Evolutionary conservation across 495 filamentous ascomycete genomes (phyloP).

Genomic region (Lasiosphaeria ovina): DNA sequence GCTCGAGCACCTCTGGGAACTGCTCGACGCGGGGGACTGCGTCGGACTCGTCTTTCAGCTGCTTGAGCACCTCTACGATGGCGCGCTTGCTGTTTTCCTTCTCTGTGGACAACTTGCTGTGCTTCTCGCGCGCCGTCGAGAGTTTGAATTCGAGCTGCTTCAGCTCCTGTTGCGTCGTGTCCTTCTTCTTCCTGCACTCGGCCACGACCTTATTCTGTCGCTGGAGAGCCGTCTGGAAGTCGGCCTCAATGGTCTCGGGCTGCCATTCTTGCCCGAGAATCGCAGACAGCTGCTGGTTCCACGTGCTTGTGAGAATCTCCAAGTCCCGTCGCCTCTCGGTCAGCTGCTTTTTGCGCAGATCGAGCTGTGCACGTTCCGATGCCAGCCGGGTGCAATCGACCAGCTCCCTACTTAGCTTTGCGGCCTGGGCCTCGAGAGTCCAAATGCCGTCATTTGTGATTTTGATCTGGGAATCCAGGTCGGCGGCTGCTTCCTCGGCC

Average conservation of each 20-base stretch:
- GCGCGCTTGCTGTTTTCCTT: conserved; percentile 54
- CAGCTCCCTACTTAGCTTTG: conserved; percentile 70
- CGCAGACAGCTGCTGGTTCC: conserved; percentile 63
- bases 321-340: conserved; percentile 68
- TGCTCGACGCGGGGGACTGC: conserved; percentile 1
- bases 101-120: conserved; percentile 64
- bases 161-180: conserved; percentile 66
- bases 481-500: conserved; percentile 54
- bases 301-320: conserved; percentile 71
- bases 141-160: conserved; percentile 77
- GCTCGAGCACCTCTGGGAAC: conserved; percentile 39
- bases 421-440: conserved; percentile 63
- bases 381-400: conserved; percentile 76
- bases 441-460: conserved; percentile 60
- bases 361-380: conserved; percentile 72
- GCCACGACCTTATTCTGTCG: conserved; percentile 49
- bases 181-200: conserved; percentile 65
- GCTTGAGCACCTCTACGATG: conserved; percentile 44
- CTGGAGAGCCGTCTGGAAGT: conserved; percentile 66
- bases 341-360: conserved; percentile 72
- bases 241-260: conserved; percentile 63
- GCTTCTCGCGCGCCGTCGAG: conserved; percentile 56
- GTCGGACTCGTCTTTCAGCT: conserved; percentile 24
- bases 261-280: conserved; percentile 66
- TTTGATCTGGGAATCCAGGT: conserved; percentile 68